Evolutionary conservation across 306 rosid species (phyloP), one percentile per base, ranked within the genome.

Genomic region (Senna siamea): DNA sequence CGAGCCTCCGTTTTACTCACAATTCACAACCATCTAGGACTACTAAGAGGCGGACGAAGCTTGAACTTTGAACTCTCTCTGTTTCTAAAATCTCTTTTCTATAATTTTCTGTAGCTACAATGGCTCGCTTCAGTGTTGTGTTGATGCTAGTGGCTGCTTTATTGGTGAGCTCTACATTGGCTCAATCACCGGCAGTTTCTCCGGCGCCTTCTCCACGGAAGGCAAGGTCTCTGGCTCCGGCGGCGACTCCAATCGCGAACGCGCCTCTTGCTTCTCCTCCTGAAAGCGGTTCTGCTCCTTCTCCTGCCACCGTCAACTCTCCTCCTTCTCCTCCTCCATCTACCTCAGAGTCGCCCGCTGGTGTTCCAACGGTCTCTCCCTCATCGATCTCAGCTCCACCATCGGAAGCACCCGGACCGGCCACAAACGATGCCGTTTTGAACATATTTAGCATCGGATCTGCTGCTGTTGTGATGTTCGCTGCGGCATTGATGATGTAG

Each of bases 101-200:
- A n/a, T n/a, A n/a, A n/a, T n/a, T n/a, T n/a, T n/a, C n/a, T n/a
- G n/a, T n/a, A n/a, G n/a, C n/a, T 9, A 35, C 63, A 62, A 86
- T 89, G 93, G 90, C 93, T 48, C 17, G 41, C 15, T 53, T 50
- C 55, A 52, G 75, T 63, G 15, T 69, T 8, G 58, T 68, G 8
- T 30, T 81, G 14, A 76, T 85, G 70, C 69, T 85, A 10, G 37
- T 84, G 1, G 66, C 82, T 1, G 74, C 85, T 51, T 30, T 89
- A 67, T 56, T 86, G 35, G 73, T 84, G 4, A 59, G 60, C 75
- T 32, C 81, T 18, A 41, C 82, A 23, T 0, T 73, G 3, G 90
- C 89, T 47, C 87, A 78, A 46, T 78, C 89, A 26, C 90, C 93
- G 12, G 50, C 83, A 0, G 32, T 82, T 0, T 76, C 87, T 0